Base-by-base conservation (phyloP, 345 rosid genomes). In the Murraya koenigii region DNA sequence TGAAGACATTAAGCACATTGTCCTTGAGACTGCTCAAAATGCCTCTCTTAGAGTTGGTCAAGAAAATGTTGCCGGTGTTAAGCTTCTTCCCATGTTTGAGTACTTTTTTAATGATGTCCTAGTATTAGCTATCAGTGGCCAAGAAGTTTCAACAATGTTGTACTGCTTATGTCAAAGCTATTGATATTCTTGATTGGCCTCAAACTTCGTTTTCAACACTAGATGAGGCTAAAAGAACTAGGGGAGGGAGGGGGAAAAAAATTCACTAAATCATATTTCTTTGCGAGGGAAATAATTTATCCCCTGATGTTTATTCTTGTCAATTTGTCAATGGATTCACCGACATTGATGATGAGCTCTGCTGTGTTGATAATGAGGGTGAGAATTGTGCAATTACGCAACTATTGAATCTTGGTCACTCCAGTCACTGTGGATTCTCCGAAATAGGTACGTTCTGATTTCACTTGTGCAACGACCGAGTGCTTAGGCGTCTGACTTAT, bases 111-210 rank as follows among this genome's bases (percentile, higher is more conserved):
- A 90, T 79, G 95, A 86, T 79, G 91, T 94, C 54, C 91, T 97
- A 6, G 95, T 97, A 71, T 88, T 93, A 78, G 97, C 98, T 69
- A 90, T 97, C 83, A 97, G 98, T 72, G 94, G 97, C 36, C 98
- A 92, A 56, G 94, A 94, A 82, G 85, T 93, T 93, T 7, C 97
- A 91, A 82, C 91, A 85, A 75, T 93, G 98, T 25, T 91, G 97
- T 73, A 93, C 85, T 47, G 97, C 97, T 62, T 87, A 91, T 81
- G 89, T 91, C 81, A 94, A 93, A 88, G 92, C 88, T 10, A 93
- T 94, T 68, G 93, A 91, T 85, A 90, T 94, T 82, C 89, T 93
- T 77, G 98, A 97, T 76, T 94, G 93, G 6, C 32, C 32, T 30
- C 32, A 30, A 30, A 30, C 32, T 30, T 30, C 32, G 2, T 30